Evolutionary conservation across 2,329 filamentous ascomycete species (phyloP).

Genomic region (Myotisia sp.): DNA sequence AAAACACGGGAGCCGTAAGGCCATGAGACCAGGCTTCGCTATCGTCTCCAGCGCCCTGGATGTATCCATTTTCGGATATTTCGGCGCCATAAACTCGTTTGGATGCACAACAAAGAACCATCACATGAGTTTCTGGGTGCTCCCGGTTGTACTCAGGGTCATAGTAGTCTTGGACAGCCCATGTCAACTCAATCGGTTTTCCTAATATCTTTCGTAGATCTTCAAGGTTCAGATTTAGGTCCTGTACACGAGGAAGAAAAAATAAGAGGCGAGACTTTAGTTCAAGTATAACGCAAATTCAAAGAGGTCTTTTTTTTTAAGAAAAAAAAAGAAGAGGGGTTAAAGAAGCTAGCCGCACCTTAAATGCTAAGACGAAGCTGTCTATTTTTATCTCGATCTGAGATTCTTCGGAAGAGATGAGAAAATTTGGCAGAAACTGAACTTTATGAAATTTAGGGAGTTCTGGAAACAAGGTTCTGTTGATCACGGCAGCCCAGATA

Average conservation of each 20-base stretch:
- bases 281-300: not conserved
- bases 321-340: not conserved
- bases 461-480: conserved; percentile 59
- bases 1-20: conserved; percentile 66
- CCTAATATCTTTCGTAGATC: conserved; percentile 42
- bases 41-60: conserved; percentile 91
- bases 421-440: conserved; percentile 55
- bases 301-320: not conserved
- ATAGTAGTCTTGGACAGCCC: conserved; percentile 57
- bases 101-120: conserved; percentile 79
- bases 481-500: conserved; percentile 83
- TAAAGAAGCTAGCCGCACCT: conserved; percentile 19
- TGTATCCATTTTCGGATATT: conserved; percentile 58
- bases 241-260: conserved; percentile 27
- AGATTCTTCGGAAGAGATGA: conserved; percentile 60
- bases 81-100: conserved; percentile 55
- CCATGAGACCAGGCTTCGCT: conserved; percentile 83
- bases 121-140: conserved; percentile 43
- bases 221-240: conserved; percentile 47
- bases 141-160: conserved; percentile 27
- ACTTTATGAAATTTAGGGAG: conserved; percentile 38
- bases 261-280: not conserved
- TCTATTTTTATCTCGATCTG: conserved; percentile 58
- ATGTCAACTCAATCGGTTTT: conserved; percentile 64
- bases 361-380: conserved; percentile 38